Base-by-base conservation (phyloP, 2,329 filamentous ascomycete species). In the Dactylonectria estremocensis region DNA sequence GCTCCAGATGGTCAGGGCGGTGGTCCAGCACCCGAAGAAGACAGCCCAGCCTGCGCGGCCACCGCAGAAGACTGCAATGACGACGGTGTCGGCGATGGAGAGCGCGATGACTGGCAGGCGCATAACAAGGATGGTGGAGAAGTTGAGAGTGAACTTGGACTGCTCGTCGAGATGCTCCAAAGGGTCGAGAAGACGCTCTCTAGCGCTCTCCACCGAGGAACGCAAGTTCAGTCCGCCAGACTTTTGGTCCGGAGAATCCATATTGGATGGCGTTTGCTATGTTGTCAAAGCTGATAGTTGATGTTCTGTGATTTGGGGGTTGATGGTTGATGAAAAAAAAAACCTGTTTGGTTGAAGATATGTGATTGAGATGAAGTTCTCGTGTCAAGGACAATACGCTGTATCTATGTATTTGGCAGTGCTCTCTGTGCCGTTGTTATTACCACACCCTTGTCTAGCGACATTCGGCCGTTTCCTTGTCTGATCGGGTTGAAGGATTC, bases 101-200 rank as follows among this genome's bases (percentile, higher is more conserved):
- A 76, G 3, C 1, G 72, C 61, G 2, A 74, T 40, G 11, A 66
- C 11, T 5, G 61, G 14, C 11, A 73, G 40, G 11, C 74, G 71
- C 28, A 73, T 13, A 8, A 76, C 1, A 16, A 67, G 3, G 28
- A 75, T 31, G 24, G 61, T 57, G 3, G 74, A 74, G 54, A 75
- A 70, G 16, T 63, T 68, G n/a, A n/a, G n/a, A n/a, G n/a, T n/a
- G n/a, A n/a, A n/a, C n/a, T n/a, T n/a, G n/a, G n/a, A n/a, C n/a
- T 64, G 18, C 24, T 59, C 53, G 16, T 63, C 67, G 35, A 67
- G 40, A 2, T 52, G n/a, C 5, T 74, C 69, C 5, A 46, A 54
- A 11, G 71, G 69, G 8, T 64, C 54, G 4, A 75, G 63, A 5
- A 76, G 67, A 57, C 64, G 67, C 49, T 55, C 67, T 14, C 57